phyloP scores from a whole-genome alignment of 1,284 basidiomycete genomes.

The Sporisorium graminicola region DNA sequence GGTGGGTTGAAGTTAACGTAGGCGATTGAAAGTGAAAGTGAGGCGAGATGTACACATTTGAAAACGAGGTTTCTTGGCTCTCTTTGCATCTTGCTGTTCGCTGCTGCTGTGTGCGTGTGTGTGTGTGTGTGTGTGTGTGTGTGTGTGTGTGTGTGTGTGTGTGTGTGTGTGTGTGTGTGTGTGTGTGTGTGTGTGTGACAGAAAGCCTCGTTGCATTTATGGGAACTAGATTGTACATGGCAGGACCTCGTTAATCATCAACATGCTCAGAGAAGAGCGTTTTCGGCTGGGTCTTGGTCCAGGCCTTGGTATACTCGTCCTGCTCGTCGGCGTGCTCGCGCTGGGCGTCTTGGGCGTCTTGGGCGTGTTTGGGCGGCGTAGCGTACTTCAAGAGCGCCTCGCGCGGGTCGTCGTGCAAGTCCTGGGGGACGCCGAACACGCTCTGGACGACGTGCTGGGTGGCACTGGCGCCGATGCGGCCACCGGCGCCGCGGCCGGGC shows the following conservation, averaged over 20 bases:
- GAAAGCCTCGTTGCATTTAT: too few relatives aligned
- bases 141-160: too few relatives aligned
- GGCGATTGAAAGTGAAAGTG: neutral
- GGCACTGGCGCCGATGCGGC: slow-evolving; percentile 92
- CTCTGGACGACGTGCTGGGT: slow-evolving; percentile 95
- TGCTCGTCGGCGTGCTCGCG: slow-evolving; percentile 71
- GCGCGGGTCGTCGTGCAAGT: slow-evolving; percentile 78
- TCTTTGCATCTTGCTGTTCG: too few relatives aligned
- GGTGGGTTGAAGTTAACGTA: slow-evolving; percentile 13
- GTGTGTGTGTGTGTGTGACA: slow-evolving; percentile 1
- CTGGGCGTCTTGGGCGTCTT: too few relatives aligned
- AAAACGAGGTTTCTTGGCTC: too few relatives aligned
- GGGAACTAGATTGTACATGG: too few relatives aligned
- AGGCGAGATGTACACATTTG: neutral
- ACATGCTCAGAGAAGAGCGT: slow-evolving; percentile 44
- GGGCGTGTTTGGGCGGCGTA: too few relatives aligned
- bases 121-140: too few relatives aligned
- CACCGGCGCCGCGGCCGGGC: slow-evolving; percentile 88
- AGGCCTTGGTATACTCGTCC: slow-evolving; percentile 80
- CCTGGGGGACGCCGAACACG: slow-evolving; percentile 74
- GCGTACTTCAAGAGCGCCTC: slow-evolving; percentile 96
- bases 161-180: neutral
- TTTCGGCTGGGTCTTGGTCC: slow-evolving; percentile 70
- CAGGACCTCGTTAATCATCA: too few relatives aligned
- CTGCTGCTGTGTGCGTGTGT: too few relatives aligned